A percentile compares a stretch with the other conserved stretches of the same genome.
These are phyloP conservation scores for Candida boidinii DNA, from an alignment of 805 yeast species.

Conservation along the genomic window DNA sequence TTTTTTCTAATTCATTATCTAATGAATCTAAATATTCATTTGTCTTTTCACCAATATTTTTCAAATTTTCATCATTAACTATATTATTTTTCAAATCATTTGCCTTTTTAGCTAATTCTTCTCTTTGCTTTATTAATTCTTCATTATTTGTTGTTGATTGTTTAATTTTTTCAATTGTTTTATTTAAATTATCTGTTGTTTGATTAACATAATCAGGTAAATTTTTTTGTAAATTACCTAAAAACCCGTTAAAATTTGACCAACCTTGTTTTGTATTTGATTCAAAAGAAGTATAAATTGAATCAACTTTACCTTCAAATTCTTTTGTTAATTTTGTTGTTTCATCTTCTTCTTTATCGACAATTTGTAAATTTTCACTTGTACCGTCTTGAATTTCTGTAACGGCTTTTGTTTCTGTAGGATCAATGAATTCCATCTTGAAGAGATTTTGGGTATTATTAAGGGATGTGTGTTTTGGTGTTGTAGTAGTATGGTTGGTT, in stretches of 20 bases:
- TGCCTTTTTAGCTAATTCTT: no score
- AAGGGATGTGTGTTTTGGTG: no score
- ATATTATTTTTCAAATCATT: no score
- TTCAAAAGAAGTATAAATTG: conserved; percentile 37
- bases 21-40: conserved; percentile 61
- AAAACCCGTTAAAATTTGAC: conserved; percentile 25
- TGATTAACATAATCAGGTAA: conserved; percentile 20
- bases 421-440: conserved; percentile 22
- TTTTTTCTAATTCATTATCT: conserved; percentile 64
- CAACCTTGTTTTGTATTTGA: conserved; percentile 28
- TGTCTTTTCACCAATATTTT: conserved; percentile 31
- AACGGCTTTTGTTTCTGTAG: no score
- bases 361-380: no score
- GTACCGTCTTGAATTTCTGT: no score
- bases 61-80: no score
- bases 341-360: conserved; percentile 24
- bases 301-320: conserved; percentile 33
- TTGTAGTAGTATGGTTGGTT: no score
- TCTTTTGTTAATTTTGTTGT: conserved; percentile 48
- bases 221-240: conserved; percentile 23
- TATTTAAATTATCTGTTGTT: conserved; percentile 17
- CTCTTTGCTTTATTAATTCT: conserved; percentile 17
- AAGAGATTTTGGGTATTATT: no score
- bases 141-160: conserved; percentile 8
- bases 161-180: conserved; percentile 5